Conservation (phyloP, 225 moss, liverwort and hornwort species). For the Straminergon stramineum region DNA sequence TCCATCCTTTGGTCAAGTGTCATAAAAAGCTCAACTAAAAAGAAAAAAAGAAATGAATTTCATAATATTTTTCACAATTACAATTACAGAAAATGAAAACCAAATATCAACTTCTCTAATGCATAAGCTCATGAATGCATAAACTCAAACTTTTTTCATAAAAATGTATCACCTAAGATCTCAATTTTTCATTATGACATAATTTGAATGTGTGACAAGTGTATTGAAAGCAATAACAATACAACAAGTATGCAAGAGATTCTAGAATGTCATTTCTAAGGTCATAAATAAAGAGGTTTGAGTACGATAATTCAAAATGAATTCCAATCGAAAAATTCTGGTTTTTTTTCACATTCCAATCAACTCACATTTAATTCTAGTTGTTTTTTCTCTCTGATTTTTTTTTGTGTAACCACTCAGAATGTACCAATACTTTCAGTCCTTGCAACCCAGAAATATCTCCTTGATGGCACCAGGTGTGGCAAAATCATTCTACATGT, state of each 20-base stretch:
- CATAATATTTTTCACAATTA: background rate
- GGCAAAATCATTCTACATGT: background rate
- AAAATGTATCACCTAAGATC: background rate
- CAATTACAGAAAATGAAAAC: background rate
- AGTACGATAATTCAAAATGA: background rate
- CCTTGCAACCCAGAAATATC: background rate
- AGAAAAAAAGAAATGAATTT: background rate
- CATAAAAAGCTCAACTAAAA: background rate
- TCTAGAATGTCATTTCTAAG: background rate
- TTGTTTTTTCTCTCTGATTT: background rate
- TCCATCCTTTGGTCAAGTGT: background rate
- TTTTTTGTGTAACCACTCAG: too few species aligned
- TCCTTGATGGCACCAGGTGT: background rate
- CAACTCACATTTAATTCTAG: too few species aligned
- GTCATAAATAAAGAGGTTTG: too few species aligned
- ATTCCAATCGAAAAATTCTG: too few species aligned
- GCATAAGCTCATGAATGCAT: background rate
- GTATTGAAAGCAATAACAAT: background rate
- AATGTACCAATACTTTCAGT: background rate
- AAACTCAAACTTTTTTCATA: too few species aligned
- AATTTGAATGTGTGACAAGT: background rate
- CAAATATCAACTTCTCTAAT: background rate
- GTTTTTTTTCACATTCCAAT: too few species aligned
- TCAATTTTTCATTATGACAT: background rate
- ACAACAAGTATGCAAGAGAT: background rate